Evolutionary conservation across 768 basidiomycete genomes (phyloP).

Genomic region (Boletus rubescentipes): DNA sequence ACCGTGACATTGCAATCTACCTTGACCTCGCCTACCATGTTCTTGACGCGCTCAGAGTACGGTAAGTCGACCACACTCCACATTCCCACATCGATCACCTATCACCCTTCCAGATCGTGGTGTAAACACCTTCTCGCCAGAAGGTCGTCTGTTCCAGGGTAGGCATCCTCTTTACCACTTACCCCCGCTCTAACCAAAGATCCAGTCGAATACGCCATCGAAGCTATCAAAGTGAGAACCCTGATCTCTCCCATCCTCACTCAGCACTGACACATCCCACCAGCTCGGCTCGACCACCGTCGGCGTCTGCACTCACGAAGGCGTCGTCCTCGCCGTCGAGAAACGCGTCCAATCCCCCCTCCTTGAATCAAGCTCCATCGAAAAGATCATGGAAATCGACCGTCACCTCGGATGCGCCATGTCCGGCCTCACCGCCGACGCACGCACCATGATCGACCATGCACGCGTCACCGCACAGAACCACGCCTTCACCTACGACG

Average conservation of each 20-base stretch:
- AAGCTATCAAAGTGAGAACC: constrained; percentile 89
- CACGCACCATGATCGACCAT: constrained; percentile 99
- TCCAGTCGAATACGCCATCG: constrained; percentile 98
- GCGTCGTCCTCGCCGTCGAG: constrained; percentile 93
- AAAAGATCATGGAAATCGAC: constrained; percentile 99
- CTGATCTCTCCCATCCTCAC: not conserved
- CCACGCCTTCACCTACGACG: constrained; percentile 96
- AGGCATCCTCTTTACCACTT: constrained; percentile 15
- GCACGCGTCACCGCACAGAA: constrained; percentile 95
- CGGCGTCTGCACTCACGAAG: constrained; percentile 87
- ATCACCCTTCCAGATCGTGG: constrained; percentile 67
- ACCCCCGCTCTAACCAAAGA: constrained; percentile 14
- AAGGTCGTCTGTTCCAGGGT: constrained; percentile 99
- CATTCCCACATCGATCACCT: not conserved
- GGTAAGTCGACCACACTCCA: constrained; percentile 41
- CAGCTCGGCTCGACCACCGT: constrained; percentile 98
- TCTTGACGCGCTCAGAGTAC: constrained; percentile 94
- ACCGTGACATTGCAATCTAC: not conserved
- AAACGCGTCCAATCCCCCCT: constrained; percentile 98
- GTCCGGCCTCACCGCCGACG: constrained; percentile 96
- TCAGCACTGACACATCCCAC: constrained; percentile 4
- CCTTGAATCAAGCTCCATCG: constrained; percentile 92
- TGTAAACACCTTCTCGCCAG: constrained; percentile 98
- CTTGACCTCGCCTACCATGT: constrained; percentile 52
- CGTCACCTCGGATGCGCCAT: constrained; percentile 95